Conservation (phyloP, 805 yeast species). For the Metschnikowia bowlesiae region DNA sequence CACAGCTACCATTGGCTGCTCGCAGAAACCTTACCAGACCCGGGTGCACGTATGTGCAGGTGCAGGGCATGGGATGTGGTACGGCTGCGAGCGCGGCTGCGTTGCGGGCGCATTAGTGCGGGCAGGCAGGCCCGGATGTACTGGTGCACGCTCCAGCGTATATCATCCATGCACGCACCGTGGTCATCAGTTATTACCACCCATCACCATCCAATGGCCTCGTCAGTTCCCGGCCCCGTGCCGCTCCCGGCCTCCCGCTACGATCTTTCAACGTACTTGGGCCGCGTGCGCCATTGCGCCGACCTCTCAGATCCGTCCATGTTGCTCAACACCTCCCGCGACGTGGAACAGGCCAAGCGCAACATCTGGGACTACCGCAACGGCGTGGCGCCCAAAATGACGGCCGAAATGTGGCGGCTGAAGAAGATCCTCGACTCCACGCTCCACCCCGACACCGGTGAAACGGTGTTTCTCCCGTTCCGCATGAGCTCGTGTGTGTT, state of each 20-base stretch:
- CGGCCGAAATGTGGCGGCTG: slow-evolving; percentile 84
- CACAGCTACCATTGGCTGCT: too few relatives aligned
- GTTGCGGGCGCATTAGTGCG: too few relatives aligned
- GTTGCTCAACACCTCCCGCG: slow-evolving; percentile 66
- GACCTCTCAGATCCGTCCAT: slow-evolving; percentile 89
- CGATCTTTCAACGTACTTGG: slow-evolving; percentile 82
- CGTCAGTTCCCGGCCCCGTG: slow-evolving; percentile 78
- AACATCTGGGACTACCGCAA: slow-evolving; percentile 68
- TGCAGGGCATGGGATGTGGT: too few relatives aligned
- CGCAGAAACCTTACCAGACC: too few relatives aligned
- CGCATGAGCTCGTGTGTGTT: slow-evolving; percentile 96
- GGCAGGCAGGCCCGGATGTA: background rate
- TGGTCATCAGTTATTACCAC: too few relatives aligned
- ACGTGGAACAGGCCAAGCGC: slow-evolving; percentile 60
- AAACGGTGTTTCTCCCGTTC: slow-evolving; percentile 86
- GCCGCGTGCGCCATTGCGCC: slow-evolving; percentile 91
- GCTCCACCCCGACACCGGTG: slow-evolving; percentile 95
- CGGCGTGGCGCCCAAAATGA: slow-evolving; percentile 60
- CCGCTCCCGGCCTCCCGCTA: slow-evolving; percentile 75
- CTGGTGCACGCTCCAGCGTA: background rate
- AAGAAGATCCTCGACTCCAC: slow-evolving; percentile 86
- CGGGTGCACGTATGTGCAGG: too few relatives aligned
- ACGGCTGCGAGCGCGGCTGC: too few relatives aligned
- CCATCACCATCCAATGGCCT: slow-evolving; percentile 56
- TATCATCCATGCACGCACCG: too few relatives aligned